Evolutionary conservation across 2,329 filamentous ascomycete species (phyloP), one percentile per base, ranked within the genome.

Genomic region (Didymella pinodella): DNA sequence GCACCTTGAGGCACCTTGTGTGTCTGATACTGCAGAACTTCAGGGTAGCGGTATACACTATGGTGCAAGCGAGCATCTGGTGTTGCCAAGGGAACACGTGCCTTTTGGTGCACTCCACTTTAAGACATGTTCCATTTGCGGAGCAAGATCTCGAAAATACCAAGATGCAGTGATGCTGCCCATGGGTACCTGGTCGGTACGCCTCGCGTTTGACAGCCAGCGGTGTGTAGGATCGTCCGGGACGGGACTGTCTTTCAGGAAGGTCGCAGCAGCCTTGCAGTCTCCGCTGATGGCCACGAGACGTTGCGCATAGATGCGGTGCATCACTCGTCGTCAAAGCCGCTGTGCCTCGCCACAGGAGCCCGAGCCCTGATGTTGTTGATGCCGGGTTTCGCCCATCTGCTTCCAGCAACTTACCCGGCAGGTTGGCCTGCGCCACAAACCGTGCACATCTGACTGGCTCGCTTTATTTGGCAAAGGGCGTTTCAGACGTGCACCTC

Each of bases 401-500:
- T 47, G 40, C 12, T 41, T 54, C 26, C 28, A 59, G 50, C 28
- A 54, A 50, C 50, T 50, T 26, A 50, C 46, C 46, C 50, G 12
- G 22, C 38, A 29, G 26, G 20, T 14, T 31, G 18, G n/a, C 18
- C 16, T 54, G 56, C 56, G 50, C 50, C 50, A 54, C 50, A 46
- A 26, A 40, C 18, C n/a, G 50, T 46, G 25, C 14, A 28, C 46
- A 46, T 46, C 45, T 46, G 46, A 50, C 31, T 43, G 47, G 46
- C 50, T 51, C 16, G 29, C 56, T 50, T 47, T 50, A 46, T 50
- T 43, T 28, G 50, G 56, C 49, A 45, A 40, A 54, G 50, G 46
- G 43, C 56, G 56, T 59, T 59, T 59, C 50, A 54, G 50, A 47
- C 26, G 14, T 48, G 41, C 50, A 51, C 50, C 56, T 59, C 50